Conservation (phyloP, 2,329 filamentous ascomycete species). For the Intubia oerlemansii region DNA sequence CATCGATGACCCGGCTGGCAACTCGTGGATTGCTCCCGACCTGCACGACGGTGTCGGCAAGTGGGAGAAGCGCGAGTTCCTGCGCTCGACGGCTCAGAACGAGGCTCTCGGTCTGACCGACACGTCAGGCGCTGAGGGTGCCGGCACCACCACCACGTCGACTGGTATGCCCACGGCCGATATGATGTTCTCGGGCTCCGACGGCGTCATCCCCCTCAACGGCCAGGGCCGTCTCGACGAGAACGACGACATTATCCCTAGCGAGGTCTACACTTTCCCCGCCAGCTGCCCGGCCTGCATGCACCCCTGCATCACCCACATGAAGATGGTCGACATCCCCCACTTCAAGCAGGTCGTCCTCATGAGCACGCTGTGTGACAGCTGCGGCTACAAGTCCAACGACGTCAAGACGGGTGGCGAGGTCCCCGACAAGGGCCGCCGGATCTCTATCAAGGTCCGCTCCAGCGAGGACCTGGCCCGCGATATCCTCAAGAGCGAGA, state of each 20-base stretch:
- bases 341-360: constrained; percentile 95
- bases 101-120: constrained; percentile 57
- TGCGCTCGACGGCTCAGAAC: constrained; percentile 70
- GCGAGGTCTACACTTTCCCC: constrained; percentile 85
- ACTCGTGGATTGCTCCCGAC: constrained; percentile 89
- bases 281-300: constrained; percentile 81
- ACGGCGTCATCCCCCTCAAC: constrained; percentile 28
- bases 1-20: constrained; percentile 80
- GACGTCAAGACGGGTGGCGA: constrained; percentile 95
- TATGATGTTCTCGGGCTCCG: constrained; percentile 15
- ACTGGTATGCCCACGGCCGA: constrained; percentile 11
- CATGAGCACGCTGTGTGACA: constrained; percentile 82
- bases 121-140: constrained; percentile 25
- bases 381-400: constrained; percentile 86
- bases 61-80: constrained; percentile 71
- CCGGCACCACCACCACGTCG: constrained; percentile 5
- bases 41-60: constrained; percentile 63
- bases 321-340: constrained; percentile 97
- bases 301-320: constrained; percentile 71
- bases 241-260: constrained; percentile 69
- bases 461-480: constrained; percentile 55
- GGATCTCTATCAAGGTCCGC: constrained; percentile 57
- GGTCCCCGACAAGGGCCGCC: constrained; percentile 67
- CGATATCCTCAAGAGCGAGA: constrained; percentile 93
- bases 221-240: constrained; percentile 16